These are phyloP conservation scores for Trichocladium uniseriatum DNA, from an alignment of 495 filamentous ascomycete genomes.

Conservation along the genomic window DNA sequence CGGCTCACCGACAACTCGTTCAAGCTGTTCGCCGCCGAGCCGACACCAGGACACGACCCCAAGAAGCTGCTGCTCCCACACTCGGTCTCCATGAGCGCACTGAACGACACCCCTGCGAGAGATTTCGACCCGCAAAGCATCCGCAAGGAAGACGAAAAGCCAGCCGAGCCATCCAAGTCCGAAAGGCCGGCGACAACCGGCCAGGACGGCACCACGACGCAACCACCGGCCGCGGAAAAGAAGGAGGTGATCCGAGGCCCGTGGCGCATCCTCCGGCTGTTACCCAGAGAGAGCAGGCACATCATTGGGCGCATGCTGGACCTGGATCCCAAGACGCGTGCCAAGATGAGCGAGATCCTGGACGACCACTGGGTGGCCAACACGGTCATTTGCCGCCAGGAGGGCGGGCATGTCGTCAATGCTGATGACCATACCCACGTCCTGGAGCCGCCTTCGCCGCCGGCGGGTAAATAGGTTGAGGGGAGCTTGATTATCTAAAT, in stretches of 20 bases:
- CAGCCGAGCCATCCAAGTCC: slow-evolving; percentile 6
- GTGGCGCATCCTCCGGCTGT: slow-evolving; percentile 81
- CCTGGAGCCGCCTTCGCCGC: slow-evolving; percentile 40
- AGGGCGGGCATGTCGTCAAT: slow-evolving; percentile 34
- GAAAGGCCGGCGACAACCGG: slow-evolving; percentile 7
- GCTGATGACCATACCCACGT: slow-evolving; percentile 45
- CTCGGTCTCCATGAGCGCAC: slow-evolving; percentile 30
- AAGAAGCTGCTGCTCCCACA: slow-evolving; percentile 34
- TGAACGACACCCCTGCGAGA: slow-evolving; percentile 26
- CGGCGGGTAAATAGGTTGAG: slow-evolving; percentile 11
- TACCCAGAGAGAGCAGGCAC: slow-evolving; percentile 81
- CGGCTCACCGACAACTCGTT: slow-evolving; percentile 89
- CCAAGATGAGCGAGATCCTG: slow-evolving; percentile 74
- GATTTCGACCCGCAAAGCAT: slow-evolving; percentile 30
- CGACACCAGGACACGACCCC: slow-evolving; percentile 47
- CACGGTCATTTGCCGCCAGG: slow-evolving; percentile 50
- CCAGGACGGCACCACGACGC: slow-evolving; percentile 5
- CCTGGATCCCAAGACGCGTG: slow-evolving; percentile 73
- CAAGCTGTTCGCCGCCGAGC: slow-evolving; percentile 77
- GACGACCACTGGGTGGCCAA: slow-evolving; percentile 81
- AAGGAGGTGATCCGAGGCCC: slow-evolving; percentile 84
- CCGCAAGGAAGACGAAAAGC: slow-evolving; percentile 1
- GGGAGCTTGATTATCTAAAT: neutral
- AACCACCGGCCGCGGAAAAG: slow-evolving; percentile 39
- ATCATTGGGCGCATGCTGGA: slow-evolving; percentile 93